Base-by-base conservation (phyloP, 805 yeast genomes). In the Wickerhamomyces sydowiorum region DNA sequence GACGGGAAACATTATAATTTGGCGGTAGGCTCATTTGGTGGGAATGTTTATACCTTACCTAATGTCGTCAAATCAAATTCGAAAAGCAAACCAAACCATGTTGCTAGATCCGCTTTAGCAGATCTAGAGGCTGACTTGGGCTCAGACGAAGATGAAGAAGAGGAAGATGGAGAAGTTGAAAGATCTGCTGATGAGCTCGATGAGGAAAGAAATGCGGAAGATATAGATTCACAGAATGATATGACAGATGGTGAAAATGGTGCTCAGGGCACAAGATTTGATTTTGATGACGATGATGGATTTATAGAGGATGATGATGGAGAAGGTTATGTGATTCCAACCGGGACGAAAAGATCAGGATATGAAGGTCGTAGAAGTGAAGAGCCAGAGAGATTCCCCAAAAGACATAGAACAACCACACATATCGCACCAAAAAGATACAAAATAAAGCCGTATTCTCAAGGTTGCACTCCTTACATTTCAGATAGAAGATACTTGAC, bases 381-480 rank as follows among this genome's bases (percentile, higher is more conserved):
- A 36, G 31, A 32, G 20, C 35, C 22, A 4, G 25, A 17, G 22
- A 17, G 38, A 21, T 24, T 15, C 8, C 3, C 37, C 36, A 42
- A 49, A 42, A 50, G 31, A 44, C 46, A 35, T 12, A 27, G 35
- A 19, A n/a, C 34, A 5, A 40, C 22, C 24, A 7, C 32, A 19
- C 19, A 15, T 29, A 22, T 38, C 17, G 29, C 39, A 14, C 10
- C 38, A 35, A 42, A 51, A 4, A 46, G 39, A 31, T 66, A 64
- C 38, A 66, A 64, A 8, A 53, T 79, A 23, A 67, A 64, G 36
- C 90, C 96, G 1, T 83, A 80, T 51, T 87, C 95, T 3, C 85
- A 87, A 1, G 98, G 98, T 1, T 76, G 84, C 7, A 91, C 98
- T 0, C 96, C 96, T 0, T 89, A 90, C 25, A 64, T 66, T 39